A percentile compares a stretch with the other conserved stretches of the same genome.
These are phyloP conservation scores for Diaporthe velutina DNA, from an alignment of 2,329 filamentous ascomycete genomes.

Conservation along the genomic window DNA sequence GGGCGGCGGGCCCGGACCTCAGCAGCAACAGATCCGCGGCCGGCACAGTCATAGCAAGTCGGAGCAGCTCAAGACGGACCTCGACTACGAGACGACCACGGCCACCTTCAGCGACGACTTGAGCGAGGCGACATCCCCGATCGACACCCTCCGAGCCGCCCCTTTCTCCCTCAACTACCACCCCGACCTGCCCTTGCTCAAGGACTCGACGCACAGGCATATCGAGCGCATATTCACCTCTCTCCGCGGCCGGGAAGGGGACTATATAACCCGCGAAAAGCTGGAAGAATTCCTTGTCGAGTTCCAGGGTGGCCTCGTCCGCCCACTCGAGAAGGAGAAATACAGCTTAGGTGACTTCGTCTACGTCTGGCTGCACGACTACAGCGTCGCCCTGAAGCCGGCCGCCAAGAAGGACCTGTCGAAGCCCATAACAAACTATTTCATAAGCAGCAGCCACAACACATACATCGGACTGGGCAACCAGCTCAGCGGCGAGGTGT, in stretches of 20 bases:
- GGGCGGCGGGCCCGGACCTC: constrained; percentile 32
- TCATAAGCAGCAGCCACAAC: constrained; percentile 95
- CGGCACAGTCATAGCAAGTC: constrained; percentile 31
- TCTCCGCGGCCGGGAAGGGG: constrained; percentile 52
- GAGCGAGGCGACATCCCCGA: constrained; percentile 7
- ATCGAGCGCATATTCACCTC: constrained; percentile 62
- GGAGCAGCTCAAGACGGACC: constrained; percentile 28
- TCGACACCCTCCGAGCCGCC: constrained; percentile 28
- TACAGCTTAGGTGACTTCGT: constrained; percentile 65
- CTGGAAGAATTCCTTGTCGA: constrained; percentile 64
- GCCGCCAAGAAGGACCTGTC: constrained; percentile 67
- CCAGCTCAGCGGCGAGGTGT: constrained; percentile 83
- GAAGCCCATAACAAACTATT: constrained; percentile 87
- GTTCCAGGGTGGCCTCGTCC: constrained; percentile 60
- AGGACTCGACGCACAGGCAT: constrained; percentile 61
- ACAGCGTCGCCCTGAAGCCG: constrained; percentile 59
- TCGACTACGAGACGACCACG: constrained; percentile 21
- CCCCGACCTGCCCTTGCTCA: constrained; percentile 56
- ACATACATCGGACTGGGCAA: constrained; percentile 88
- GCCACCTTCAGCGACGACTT: constrained; percentile 20
- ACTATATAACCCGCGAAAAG: constrained; percentile 47
- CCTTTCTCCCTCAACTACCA: constrained; percentile 27
- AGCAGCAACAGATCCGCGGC: constrained; percentile 17
- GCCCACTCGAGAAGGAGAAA: constrained; percentile 52
- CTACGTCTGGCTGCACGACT: constrained; percentile 59